Conservation (phyloP, 1,284 basidiomycete species). For the Fomes fomentarius region DNA sequence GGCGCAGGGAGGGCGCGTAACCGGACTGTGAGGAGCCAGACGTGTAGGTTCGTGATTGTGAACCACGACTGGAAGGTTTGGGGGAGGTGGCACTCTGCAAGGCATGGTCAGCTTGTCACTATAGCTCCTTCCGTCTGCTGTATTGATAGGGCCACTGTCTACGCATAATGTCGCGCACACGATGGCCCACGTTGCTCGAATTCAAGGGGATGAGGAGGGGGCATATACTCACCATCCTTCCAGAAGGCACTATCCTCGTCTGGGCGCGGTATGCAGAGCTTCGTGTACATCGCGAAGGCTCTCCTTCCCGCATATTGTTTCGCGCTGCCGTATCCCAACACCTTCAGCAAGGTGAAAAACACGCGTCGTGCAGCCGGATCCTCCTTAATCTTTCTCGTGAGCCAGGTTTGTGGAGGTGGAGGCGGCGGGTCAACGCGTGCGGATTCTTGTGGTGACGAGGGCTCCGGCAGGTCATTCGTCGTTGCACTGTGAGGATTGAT, state of each 20-base stretch:
- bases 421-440: constrained; percentile 1
- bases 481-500: constrained; percentile 1
- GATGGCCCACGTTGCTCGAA: too few relatives aligned
- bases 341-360: constrained; percentile 53
- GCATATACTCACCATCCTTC: constrained; percentile 54
- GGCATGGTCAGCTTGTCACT: too few relatives aligned
- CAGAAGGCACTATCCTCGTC: constrained; percentile 70
- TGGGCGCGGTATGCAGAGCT: constrained; percentile 56
- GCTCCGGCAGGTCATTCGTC: not conserved
- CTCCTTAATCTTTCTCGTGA: constrained; percentile 57
- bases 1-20: constrained; percentile 81
- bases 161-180: too few relatives aligned
- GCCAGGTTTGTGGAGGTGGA: constrained; percentile 45
- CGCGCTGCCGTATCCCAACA: constrained; percentile 63
- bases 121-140: too few relatives aligned
- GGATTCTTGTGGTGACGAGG: not conserved
- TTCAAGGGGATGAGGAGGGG: too few relatives aligned
- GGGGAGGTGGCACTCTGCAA: constrained; percentile 83
- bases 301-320: constrained; percentile 65
- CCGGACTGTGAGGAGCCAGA: constrained; percentile 90
- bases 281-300: constrained; percentile 59
- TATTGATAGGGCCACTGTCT: too few relatives aligned
- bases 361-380: constrained; percentile 52
- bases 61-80: constrained; percentile 99
- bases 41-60: constrained; percentile 91